Evolutionary conservation across 495 filamentous ascomycete species (phyloP).

Genomic region (Pseudomonodictys pantanalensis): DNA sequence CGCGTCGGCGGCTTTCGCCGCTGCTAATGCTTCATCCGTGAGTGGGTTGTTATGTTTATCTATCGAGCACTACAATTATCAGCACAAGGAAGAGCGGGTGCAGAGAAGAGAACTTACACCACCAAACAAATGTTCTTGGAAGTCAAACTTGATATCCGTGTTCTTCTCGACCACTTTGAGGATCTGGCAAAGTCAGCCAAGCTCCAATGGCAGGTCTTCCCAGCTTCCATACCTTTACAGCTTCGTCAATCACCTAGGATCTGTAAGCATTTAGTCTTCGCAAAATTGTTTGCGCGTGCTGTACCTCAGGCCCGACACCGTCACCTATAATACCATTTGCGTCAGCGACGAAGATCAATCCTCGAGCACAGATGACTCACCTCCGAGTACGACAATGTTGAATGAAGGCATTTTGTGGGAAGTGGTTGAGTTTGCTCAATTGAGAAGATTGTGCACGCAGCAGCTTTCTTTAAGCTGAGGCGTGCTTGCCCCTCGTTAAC

Average conservation of each 20-base stretch:
- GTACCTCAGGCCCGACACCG: slow-evolving; percentile 91
- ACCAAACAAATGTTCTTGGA: slow-evolving; percentile 87
- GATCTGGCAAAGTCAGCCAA: no score
- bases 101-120: slow-evolving; percentile 62
- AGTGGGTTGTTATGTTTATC: slow-evolving; percentile 74
- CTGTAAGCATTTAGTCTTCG: neutral
- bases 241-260: slow-evolving; percentile 63
- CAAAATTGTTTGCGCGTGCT: slow-evolving; percentile 12
- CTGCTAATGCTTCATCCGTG: slow-evolving; percentile 78
- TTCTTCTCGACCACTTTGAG: slow-evolving; percentile 72
- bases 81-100: neutral
- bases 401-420: slow-evolving; percentile 29
- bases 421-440: neutral
- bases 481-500: no score
- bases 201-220: no score
- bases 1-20: slow-evolving; percentile 87
- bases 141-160: slow-evolving; percentile 75
- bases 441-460: no score
- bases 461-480: no score
- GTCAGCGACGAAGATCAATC: neutral
- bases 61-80: slow-evolving; percentile 69
- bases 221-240: no score
- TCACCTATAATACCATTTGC: slow-evolving; percentile 63
- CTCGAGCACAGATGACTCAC: slow-evolving; percentile 11
- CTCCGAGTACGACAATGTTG: slow-evolving; percentile 36